Percentiles rank a stretch among this genome's conserved stretches.
These are phyloP conservation scores for Seiridium unicorne DNA, from an alignment of 2,329 filamentous ascomycete genomes.

Conservation along the genomic window DNA sequence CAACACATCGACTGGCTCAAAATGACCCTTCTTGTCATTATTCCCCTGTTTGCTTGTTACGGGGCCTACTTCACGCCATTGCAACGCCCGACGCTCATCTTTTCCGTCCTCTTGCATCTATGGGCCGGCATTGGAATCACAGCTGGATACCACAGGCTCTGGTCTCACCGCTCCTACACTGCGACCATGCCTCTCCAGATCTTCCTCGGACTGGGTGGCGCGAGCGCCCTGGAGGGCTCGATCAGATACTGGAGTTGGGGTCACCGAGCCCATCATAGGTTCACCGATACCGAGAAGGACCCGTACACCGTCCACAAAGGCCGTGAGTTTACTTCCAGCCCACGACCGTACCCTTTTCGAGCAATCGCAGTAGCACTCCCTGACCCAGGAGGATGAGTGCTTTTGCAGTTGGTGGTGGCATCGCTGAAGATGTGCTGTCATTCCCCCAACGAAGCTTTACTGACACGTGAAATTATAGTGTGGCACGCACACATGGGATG, in stretches of 20 bases:
- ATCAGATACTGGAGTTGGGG: slow-evolving; percentile 87
- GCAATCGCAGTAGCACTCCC: neutral
- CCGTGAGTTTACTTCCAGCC: slow-evolving; percentile 18
- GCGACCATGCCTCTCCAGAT: slow-evolving; percentile 74
- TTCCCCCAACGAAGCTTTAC: neutral
- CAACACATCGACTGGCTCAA: slow-evolving; percentile 2
- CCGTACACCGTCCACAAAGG: slow-evolving; percentile 91
- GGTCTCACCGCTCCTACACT: slow-evolving; percentile 84
- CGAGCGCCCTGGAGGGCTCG: slow-evolving; percentile 77
- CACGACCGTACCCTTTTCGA: neutral
- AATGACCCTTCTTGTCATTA: neutral
- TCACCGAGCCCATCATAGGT: slow-evolving; percentile 85
- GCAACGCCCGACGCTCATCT: slow-evolving; percentile 2
- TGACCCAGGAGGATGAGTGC: neutral
- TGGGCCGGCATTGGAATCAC: slow-evolving; percentile 80
- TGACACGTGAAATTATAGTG: neutral
- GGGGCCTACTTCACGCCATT: neutral
- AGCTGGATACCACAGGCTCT: slow-evolving; percentile 66
- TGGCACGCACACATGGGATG: slow-evolving; percentile 75
- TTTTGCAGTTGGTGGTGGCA: neutral
- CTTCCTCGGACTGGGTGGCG: slow-evolving; percentile 78
- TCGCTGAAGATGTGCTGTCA: neutral
- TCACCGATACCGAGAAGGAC: slow-evolving; percentile 90
- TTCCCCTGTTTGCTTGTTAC: neutral
- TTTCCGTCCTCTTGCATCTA: slow-evolving; percentile 70